Base-by-base conservation (phyloP, 1,284 basidiomycete species). In the Ustilago bromivora region DNA sequence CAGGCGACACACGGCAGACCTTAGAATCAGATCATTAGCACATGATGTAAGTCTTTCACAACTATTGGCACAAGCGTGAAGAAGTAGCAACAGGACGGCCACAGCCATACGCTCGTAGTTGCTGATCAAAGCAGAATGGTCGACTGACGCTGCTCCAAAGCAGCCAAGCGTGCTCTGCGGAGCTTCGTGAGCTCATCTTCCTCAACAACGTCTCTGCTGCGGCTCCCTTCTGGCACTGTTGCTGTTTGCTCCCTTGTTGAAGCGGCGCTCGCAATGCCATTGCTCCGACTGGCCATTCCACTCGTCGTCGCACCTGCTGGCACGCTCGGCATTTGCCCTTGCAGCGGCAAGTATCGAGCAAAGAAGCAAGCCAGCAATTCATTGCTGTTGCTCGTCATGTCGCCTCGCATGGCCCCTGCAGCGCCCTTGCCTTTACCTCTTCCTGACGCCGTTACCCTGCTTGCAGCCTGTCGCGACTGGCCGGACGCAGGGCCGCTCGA, bases 361-460 rank as follows among this genome's bases (percentile, higher is more conserved):
- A 84, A 84, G 59, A 77, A 76, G 59, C 79, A 81, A 2, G 78
- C 76, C 4, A 82, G 62, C 13, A 84, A 53, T 40, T 81, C 81
- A 36, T 72, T 70, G 28, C 66, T 61, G 35, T 75, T 68, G 49
- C 65, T 76, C 38, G 82, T 71, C 17, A 70, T 31, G 53, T 83
- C 82, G 43, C 77, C 80, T 3, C 75, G 71, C 54, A 73, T 65
- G 19, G 64, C 65, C 4, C 67, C 69, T 3, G 40, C 34, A 1
- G 55, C 35, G 32, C 72, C 63, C 15, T 47, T 57, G 17, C 23
- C 59, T 13, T 52, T 53, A 10, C 58, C 64, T 54, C 75, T 71
- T 36, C 67, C 68, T 10, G 71, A 68, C 4, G 61, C 58, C 4
- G 58, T 57, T 69, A 65, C 66, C 49, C 71, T 71, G 47, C 65